Percentiles rank a stretch among this genome's conserved stretches.
phyloP scores from a whole-genome alignment of 2,329 filamentous ascomycete genomes.

The Diaporthe citriasiana region DNA sequence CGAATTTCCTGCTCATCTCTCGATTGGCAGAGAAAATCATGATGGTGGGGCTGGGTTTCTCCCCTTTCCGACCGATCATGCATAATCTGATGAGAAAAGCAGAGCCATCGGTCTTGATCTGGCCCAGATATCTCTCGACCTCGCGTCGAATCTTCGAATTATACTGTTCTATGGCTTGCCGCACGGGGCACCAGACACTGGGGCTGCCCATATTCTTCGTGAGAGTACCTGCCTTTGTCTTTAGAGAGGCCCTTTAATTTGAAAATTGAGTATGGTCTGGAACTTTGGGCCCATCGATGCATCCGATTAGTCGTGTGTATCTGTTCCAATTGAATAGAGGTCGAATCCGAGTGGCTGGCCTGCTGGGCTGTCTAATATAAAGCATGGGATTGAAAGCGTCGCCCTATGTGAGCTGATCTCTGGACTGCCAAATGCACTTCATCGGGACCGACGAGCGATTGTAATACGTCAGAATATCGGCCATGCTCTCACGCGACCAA shows the following conservation, averaged over 20 bases:
- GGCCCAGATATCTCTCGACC: background rate
- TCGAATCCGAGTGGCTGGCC: background rate
- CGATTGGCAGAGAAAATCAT: background rate
- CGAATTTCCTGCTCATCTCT: background rate
- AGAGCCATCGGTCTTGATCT: background rate
- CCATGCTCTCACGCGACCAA: slow-evolving; percentile 5
- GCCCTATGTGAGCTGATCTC: background rate
- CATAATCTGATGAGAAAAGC: background rate
- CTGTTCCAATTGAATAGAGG: background rate
- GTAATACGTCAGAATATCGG: slow-evolving; percentile 25
- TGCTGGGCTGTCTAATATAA: background rate
- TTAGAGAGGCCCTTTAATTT: background rate
- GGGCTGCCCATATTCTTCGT: background rate
- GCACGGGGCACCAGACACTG: background rate
- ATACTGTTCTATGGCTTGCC: background rate
- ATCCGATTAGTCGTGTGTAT: background rate
- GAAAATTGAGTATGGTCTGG: background rate
- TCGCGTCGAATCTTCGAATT: background rate
- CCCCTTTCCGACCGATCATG: background rate
- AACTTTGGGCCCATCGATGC: background rate
- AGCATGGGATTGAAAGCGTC: background rate
- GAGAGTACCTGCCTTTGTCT: rapidly evolving
- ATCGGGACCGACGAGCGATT: background rate
- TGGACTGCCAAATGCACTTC: background rate
- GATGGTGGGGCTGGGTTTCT: background rate